Conservation (phyloP, 2,329 filamentous ascomycete species). For the Massarina eburnea region DNA sequence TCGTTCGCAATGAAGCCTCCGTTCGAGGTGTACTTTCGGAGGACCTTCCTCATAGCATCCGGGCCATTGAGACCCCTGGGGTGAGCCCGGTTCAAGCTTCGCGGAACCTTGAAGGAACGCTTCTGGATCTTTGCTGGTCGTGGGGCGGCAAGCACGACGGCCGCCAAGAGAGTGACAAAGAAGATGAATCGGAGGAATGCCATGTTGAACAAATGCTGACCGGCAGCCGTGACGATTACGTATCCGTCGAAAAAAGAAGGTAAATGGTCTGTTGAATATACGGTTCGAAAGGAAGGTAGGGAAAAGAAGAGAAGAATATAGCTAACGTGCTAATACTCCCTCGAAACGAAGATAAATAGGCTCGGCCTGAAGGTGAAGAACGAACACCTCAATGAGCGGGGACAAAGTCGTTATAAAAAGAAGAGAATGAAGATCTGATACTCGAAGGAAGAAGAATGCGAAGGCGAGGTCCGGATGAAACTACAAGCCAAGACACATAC, state of each 20-base stretch:
- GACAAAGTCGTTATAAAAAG: conserved; percentile 28
- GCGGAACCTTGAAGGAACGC: conserved; percentile 64
- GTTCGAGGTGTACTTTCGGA: conserved; percentile 62
- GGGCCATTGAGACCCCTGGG: conserved; percentile 56
- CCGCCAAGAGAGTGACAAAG: conserved; percentile 52
- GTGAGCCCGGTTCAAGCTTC: conserved; percentile 59
- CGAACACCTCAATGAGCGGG: conserved; percentile 27
- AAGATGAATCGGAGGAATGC: conserved; percentile 41
- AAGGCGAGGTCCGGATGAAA: conserved; percentile 18
- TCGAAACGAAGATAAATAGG: conserved; percentile 22
- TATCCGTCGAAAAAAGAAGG: conserved; percentile 19
- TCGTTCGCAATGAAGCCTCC: conserved; percentile 44
- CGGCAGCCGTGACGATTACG: conserved; percentile 38
- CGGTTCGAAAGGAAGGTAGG: conserved; percentile 17
- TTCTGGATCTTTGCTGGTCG: conserved; percentile 47
- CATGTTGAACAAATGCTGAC: conserved; percentile 43
- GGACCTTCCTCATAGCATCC: conserved; percentile 64
- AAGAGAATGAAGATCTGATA: conserved; percentile 16
- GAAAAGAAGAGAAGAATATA: conserved; percentile 23
- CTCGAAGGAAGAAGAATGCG: conserved; percentile 10
- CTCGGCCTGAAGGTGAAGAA: conserved; percentile 32
- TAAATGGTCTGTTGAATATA: conserved; percentile 23
- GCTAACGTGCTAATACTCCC: conserved; percentile 13
- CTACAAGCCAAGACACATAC: conserved; percentile 21
- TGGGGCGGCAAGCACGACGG: conserved; percentile 52